Conservation (phyloP, 352 stramenopile species). For the Phytophthora fragariaefolia region DNA sequence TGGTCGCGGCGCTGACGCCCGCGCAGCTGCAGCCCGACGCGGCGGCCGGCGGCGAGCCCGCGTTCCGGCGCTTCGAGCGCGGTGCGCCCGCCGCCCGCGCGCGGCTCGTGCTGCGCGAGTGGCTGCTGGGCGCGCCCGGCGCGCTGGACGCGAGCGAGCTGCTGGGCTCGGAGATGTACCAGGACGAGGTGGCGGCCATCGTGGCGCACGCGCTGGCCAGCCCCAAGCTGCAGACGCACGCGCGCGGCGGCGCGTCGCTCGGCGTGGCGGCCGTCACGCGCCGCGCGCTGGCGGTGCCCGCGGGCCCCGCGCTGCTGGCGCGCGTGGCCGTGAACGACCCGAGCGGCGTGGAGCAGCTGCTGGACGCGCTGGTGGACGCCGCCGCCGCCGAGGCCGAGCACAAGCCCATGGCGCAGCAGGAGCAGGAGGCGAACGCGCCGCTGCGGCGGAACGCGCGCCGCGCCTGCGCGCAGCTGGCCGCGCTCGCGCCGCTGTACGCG, state of each 20-base stretch:
- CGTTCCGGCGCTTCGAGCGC: conserved; percentile 63
- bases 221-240: conserved; percentile 30
- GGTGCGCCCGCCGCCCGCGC: conserved; percentile 37
- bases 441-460: conserved; percentile 29
- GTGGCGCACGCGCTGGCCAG: conserved; percentile 52
- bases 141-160: conserved; percentile 49
- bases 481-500: conserved; percentile 49
- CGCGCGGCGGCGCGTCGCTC: conserved; percentile 23
- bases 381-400: conserved; percentile 28
- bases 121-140: conserved; percentile 21
- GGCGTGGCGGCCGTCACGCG: conserved; percentile 15
- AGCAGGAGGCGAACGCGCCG: conserved; percentile 29
- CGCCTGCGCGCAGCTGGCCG: conserved; percentile 41
- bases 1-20: conserved; percentile 39
- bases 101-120: conserved; percentile 50
- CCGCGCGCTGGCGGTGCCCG: conserved; percentile 41
- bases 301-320: conserved; percentile 50
- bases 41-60: conserved; percentile 12
- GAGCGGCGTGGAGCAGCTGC: conserved; percentile 40
- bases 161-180: conserved; percentile 64
- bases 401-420: conserved; percentile 41
- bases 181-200: conserved; percentile 59
- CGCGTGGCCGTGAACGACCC: conserved; percentile 63
- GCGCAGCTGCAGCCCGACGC: conserved; percentile 31
- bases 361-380: conserved; percentile 44